Conservation (phyloP, 495 filamentous ascomycete species). For the Talaromyces adpressus region DNA sequence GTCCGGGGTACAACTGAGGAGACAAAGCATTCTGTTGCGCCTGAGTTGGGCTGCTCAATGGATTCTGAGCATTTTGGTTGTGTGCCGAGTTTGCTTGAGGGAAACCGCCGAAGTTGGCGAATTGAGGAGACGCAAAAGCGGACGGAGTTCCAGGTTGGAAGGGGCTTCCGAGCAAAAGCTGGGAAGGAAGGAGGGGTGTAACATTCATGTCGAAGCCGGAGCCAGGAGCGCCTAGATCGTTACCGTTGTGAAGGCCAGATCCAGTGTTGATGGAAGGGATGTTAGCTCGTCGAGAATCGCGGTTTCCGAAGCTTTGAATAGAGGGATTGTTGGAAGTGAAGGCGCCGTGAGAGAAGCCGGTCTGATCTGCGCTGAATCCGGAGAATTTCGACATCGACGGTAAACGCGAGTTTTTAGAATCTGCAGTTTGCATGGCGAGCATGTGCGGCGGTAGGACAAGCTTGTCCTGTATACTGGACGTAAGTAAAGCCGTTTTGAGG, state of each 20-base stretch:
- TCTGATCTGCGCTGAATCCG: constrained; percentile 57
- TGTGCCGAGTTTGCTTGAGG: constrained; percentile 59
- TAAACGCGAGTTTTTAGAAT: constrained; percentile 48
- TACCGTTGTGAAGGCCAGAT: constrained; percentile 46
- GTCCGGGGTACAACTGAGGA: constrained; percentile 66
- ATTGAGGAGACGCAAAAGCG: constrained; percentile 84
- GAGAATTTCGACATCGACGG: constrained; percentile 65
- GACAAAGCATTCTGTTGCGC: constrained; percentile 58
- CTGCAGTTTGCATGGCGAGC: constrained; percentile 82
- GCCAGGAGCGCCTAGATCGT: constrained; percentile 79
- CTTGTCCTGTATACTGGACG: constrained; percentile 61
- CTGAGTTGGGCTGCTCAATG: constrained; percentile 53
- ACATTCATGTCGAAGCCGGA: constrained; percentile 97
- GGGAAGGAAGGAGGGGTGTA: constrained; percentile 88
- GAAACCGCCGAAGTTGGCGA: constrained; percentile 74
- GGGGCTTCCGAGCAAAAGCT: constrained; percentile 89
- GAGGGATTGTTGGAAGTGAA: constrained; percentile 69
- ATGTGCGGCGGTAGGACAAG: constrained; percentile 69
- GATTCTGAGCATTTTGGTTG: constrained; percentile 48
- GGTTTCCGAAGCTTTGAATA: constrained; percentile 69
- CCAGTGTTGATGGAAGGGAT: constrained; percentile 90
- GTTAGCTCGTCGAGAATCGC: constrained; percentile 75
- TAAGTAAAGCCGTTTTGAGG: constrained; percentile 66
- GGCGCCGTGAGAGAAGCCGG: constrained; percentile 85
- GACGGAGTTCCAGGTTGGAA: constrained; percentile 93